phyloP scores from a whole-genome alignment of 2,329 filamentous ascomycete species.

The Pseudocercospora cruenta region DNA sequence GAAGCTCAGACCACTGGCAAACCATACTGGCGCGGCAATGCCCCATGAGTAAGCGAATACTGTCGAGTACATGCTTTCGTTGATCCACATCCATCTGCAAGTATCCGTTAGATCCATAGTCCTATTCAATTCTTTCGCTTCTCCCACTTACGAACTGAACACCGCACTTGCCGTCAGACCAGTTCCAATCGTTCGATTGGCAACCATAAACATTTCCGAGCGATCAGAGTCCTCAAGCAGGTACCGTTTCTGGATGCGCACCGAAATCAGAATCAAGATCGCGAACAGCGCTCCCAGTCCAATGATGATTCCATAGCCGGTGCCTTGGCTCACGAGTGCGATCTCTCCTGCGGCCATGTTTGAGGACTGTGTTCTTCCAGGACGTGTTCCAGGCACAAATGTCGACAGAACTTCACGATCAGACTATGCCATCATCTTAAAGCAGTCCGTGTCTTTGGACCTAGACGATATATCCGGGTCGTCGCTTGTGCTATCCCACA shows the following conservation, averaged over 20 bases:
- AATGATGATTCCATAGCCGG: conserved; percentile 54
- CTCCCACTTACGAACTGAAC: conserved; percentile 9
- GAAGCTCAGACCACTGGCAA: conserved; percentile 47
- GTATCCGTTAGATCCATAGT: conserved; percentile 16
- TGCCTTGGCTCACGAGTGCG: conserved; percentile 15
- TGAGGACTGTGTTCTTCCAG: neutral
- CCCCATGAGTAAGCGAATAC: conserved; percentile 41
- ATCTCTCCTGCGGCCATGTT: conserved; percentile 9
- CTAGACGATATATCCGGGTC: neutral
- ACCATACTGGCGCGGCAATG: conserved; percentile 39
- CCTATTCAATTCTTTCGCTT: neutral
- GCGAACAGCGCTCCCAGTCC: conserved; percentile 55
- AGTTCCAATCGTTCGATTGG: conserved; percentile 34
- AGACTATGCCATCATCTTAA: neutral
- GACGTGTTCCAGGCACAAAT: neutral
- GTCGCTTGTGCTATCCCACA: conserved; percentile 1
- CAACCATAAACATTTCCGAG: conserved; percentile 51
- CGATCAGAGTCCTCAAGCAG: conserved; percentile 49
- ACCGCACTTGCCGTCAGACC: conserved; percentile 29
- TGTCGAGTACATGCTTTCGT: conserved; percentile 46
- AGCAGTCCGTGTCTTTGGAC: neutral
- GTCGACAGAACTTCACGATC: neutral
- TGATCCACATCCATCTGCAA: conserved; percentile 46
- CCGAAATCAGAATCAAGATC: conserved; percentile 51
- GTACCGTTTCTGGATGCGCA: conserved; percentile 51